These are phyloP conservation scores for Lepidium africanum DNA, from an alignment of 345 rosid species.

Conservation along the genomic window DNA sequence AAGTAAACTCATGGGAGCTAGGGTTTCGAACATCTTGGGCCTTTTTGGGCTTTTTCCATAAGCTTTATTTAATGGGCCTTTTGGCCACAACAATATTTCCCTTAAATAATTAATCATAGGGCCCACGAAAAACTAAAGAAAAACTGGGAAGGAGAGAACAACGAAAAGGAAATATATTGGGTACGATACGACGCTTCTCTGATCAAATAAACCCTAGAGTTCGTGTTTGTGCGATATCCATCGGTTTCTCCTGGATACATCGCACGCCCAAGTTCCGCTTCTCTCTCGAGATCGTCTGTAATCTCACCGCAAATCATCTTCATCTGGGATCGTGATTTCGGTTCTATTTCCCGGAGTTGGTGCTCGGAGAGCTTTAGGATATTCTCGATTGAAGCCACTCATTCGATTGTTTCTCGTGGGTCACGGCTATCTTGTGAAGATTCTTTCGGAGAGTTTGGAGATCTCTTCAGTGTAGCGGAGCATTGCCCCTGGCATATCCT, in stretches of 20 bases:
- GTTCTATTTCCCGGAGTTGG: neutral
- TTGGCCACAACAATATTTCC: neutral
- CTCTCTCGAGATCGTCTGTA: neutral
- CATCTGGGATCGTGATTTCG: neutral
- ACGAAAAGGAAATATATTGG: neutral
- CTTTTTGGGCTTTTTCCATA: neutral
- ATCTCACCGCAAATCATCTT: neutral
- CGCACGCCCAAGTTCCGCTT: neutral
- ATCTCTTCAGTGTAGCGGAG: neutral
- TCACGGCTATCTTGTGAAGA: neutral
- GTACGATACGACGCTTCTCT: neutral
- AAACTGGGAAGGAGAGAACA: neutral
- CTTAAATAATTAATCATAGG: neutral
- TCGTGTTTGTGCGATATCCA: neutral
- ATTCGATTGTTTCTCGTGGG: neutral
- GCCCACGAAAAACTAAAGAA: neutral
- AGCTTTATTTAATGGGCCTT: neutral
- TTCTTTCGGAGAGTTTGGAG: neutral
- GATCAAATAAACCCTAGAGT: slow-evolving; percentile 17
- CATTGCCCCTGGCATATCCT: neutral
- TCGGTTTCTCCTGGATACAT: neutral
- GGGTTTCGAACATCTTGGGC: neutral
- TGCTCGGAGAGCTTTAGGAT: neutral
- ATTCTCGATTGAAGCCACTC: slow-evolving; percentile 3
- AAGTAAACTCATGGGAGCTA: slow-evolving; percentile 1